These are phyloP conservation scores for Trichoderma sp. DNA, from an alignment of 2,329 filamentous ascomycete genomes.

Conservation along the genomic window DNA sequence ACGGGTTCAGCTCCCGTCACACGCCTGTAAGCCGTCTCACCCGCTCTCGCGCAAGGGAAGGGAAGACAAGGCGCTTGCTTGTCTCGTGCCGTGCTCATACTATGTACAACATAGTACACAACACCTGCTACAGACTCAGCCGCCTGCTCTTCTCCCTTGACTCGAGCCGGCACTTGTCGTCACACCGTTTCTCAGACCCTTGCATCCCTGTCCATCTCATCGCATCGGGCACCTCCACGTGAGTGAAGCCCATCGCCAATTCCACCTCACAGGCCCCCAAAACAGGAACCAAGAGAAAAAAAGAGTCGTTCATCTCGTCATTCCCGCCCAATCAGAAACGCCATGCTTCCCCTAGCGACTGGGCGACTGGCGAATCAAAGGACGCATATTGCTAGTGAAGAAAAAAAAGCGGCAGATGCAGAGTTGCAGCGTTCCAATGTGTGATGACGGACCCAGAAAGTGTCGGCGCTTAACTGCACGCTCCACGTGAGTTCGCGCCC, in stretches of 20 bases:
- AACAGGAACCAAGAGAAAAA: background rate
- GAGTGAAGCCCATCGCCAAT: background rate
- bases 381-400: background rate
- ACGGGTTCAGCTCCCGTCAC: slow-evolving; percentile 9
- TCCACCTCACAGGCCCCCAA: background rate
- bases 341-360: background rate
- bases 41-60: background rate
- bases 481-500: slow-evolving; percentile 1
- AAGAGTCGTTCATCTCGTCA: background rate
- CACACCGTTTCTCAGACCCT: background rate
- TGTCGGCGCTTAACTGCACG: slow-evolving; percentile 7
- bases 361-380: slow-evolving; percentile 4
- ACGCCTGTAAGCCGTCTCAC: background rate
- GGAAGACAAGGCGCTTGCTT: slow-evolving; percentile 4
- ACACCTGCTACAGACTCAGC: too few relatives aligned
- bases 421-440: background rate
- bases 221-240: background rate
- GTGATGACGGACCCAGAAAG: slow-evolving; percentile 6
- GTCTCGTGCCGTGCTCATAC: background rate
- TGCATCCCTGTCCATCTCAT: background rate
- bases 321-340: background rate
- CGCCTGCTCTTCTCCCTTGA: background rate
- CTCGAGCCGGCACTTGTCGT: background rate
- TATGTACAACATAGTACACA: too few relatives aligned
- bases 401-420: background rate